phyloP scores from a whole-genome alignment of 805 yeast genomes.

The Candida coquimbonensis region DNA sequence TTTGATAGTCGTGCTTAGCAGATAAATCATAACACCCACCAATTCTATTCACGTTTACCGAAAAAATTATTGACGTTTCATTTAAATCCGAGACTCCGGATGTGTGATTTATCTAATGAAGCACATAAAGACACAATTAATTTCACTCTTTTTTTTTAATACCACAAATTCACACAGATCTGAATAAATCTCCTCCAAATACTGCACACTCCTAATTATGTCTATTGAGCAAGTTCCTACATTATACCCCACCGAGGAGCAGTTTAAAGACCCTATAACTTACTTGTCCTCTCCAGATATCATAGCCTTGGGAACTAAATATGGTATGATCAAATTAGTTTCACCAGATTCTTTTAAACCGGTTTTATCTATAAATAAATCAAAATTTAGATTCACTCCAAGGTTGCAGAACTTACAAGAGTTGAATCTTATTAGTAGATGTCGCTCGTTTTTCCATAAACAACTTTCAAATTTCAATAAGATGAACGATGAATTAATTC shows the following conservation, averaged over 20 bases:
- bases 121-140: background rate
- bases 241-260: constrained; percentile 44
- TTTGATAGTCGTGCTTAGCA: too few species aligned
- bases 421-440: constrained; percentile 54
- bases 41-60: background rate
- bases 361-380: constrained; percentile 45
- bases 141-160: background rate
- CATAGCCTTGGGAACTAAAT: constrained; percentile 38
- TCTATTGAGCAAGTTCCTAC: constrained; percentile 37
- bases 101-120: constrained; percentile 8
- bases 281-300: constrained; percentile 49
- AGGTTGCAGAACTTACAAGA: constrained; percentile 63
- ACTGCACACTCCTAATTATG: background rate
- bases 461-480: constrained; percentile 52
- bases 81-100: constrained; percentile 4
- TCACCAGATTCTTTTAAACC: constrained; percentile 51
- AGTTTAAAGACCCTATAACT: constrained; percentile 58
- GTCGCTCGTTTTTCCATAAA: constrained; percentile 52
- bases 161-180: too few species aligned
- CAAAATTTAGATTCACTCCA: constrained; percentile 56
- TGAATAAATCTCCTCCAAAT: too few species aligned
- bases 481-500: constrained; percentile 29
- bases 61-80: background rate
- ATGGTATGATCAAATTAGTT: constrained; percentile 71
- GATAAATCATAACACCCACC: too few species aligned